Conservation (phyloP, 1,284 basidiomycete genomes). For the Marasmius sp. region DNA sequence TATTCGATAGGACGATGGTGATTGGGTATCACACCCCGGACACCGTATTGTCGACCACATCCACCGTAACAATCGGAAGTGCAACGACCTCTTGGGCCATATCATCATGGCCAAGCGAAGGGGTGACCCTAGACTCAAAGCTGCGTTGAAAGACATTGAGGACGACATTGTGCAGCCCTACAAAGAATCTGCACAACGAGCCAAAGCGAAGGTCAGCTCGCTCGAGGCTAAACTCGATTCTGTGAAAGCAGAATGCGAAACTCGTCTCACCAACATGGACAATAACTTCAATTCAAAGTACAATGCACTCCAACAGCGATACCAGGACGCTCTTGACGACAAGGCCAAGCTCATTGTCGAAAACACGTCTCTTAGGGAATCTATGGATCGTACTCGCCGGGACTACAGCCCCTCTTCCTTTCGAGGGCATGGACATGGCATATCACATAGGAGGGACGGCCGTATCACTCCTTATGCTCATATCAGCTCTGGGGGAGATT, state of each 20-base stretch:
- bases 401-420: neutral
- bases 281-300: neutral
- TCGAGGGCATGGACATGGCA: neutral
- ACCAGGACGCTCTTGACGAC: neutral
- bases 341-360: neutral
- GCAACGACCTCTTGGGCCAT: neutral
- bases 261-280: neutral
- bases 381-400: neutral
- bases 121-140: neutral
- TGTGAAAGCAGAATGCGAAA: neutral
- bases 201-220: neutral
- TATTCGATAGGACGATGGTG: neutral
- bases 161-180: neutral
- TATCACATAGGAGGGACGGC: neutral
- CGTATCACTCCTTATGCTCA: neutral
- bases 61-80: neutral
- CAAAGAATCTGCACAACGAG: neutral
- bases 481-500: neutral
- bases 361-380: neutral
- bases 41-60: neutral
- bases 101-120: neutral
- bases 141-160: neutral
- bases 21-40: neutral
- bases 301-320: neutral
- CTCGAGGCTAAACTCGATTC: neutral